phyloP scores from a whole-genome alignment of 257 asterid genomes.

The Fraxinus anomala region DNA sequence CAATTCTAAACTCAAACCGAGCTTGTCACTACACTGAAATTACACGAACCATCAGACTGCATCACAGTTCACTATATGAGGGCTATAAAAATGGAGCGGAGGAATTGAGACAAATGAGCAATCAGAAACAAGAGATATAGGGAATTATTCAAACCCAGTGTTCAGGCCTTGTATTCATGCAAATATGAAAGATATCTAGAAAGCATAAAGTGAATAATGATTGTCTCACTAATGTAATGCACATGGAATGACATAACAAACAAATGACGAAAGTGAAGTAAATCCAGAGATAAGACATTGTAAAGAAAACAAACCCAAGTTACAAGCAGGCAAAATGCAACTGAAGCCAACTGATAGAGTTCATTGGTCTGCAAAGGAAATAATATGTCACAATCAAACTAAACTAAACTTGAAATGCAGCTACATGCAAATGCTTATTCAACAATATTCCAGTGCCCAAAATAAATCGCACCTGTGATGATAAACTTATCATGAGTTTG shows the following conservation, averaged over 20 bases:
- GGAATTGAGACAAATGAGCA: neutral
- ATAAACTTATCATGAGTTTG: conserved; percentile 96
- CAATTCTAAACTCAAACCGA: conserved; percentile 94
- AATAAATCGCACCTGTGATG: conserved; percentile 75
- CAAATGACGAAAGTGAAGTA: neutral
- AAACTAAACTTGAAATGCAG: conserved; percentile 23
- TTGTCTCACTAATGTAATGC: conserved; percentile 1
- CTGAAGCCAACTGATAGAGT: conserved; percentile 92
- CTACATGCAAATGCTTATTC: conserved; percentile 12
- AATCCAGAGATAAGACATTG: conserved; percentile 10
- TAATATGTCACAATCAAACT: conserved; percentile 12
- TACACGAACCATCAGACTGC: conserved; percentile 29
- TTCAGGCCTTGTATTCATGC: neutral
- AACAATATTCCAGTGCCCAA: neutral
- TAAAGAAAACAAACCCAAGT: conserved; percentile 85
- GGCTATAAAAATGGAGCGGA: conserved; percentile 9
- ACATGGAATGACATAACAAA: neutral
- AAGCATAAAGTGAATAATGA: too few species aligned
- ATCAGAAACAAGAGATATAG: conserved; percentile 7
- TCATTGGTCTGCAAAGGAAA: conserved; percentile 80
- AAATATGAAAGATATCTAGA: too few species aligned
- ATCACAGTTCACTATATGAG: conserved; percentile 21
- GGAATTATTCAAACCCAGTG: neutral
- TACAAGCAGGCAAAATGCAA: conserved; percentile 94
- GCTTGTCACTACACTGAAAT: conserved; percentile 97